Evolutionary conservation across 2,329 filamentous ascomycete species (phyloP).

Genomic region (Onygenales sp.): DNA sequence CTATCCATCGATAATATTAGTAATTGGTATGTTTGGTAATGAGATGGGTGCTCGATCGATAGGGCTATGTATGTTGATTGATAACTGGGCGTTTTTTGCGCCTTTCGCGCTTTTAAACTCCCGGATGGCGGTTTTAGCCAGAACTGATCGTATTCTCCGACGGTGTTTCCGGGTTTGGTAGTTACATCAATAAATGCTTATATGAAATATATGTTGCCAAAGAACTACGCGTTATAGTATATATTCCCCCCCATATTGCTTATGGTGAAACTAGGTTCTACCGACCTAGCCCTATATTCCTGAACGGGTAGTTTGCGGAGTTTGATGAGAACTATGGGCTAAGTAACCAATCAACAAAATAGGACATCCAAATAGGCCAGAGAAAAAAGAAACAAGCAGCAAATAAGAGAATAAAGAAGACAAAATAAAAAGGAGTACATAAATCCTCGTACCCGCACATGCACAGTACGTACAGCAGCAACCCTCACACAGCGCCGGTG

Average conservation of each 20-base stretch:
- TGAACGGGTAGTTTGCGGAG: not conserved
- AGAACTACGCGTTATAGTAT: no score
- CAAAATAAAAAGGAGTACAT: not conserved
- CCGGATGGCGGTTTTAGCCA: no score
- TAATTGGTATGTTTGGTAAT: not conserved
- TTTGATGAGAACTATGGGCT: no score
- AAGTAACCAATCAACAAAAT: not conserved
- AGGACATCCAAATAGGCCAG: not conserved
- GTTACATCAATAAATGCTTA: no score
- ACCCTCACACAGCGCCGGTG: not conserved
- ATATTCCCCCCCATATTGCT: not conserved
- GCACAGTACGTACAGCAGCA: not conserved
- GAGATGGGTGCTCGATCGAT: not conserved
- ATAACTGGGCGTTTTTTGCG: not conserved
- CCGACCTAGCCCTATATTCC: not conserved
- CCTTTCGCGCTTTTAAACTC: not conserved
- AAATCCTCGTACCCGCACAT: not conserved
- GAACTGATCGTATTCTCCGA: no score
- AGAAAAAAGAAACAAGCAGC: not conserved
- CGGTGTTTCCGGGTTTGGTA: no score
- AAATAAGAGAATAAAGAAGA: not conserved
- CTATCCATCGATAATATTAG: not conserved
- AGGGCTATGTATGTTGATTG: not conserved
- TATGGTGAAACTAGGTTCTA: not conserved
- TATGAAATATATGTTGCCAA: no score